Evolutionary conservation across 768 basidiomycete species (phyloP).

Genomic region (Suillus hirtellus): DNA sequence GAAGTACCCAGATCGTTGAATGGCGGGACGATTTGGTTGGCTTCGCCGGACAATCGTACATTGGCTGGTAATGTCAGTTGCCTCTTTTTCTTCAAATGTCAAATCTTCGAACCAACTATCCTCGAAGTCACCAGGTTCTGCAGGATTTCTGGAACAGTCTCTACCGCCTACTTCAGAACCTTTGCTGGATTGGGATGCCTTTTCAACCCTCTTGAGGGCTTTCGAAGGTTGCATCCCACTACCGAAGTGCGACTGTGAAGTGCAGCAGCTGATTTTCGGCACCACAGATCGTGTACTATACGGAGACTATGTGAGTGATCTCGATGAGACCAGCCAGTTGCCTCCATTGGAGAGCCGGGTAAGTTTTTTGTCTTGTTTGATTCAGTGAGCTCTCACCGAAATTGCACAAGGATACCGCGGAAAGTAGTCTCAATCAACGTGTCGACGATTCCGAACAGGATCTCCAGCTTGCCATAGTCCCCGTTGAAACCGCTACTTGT

Average conservation of each 20-base stretch:
- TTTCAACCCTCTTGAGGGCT: neutral
- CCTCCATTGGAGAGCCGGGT: neutral
- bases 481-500: slow-evolving; percentile 33
- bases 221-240: neutral
- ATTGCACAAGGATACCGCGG: neutral
- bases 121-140: neutral
- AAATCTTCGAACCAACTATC: neutral
- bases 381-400: neutral
- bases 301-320: neutral
- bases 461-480: slow-evolving; percentile 17
- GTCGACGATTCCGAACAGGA: slow-evolving; percentile 16
- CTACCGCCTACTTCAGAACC: neutral
- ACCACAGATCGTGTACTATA: neutral
- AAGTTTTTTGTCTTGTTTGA: neutral
- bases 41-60: neutral
- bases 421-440: neutral
- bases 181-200: too few relatives aligned
- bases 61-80: neutral
- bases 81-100: neutral
- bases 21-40: neutral
- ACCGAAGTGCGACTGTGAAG: neutral
- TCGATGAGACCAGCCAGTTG: neutral
- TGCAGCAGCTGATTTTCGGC: neutral
- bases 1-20: too few relatives aligned
- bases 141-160: neutral